Conservation (phyloP, 1,284 basidiomycete genomes). For the Trichosporon inkin region DNA sequence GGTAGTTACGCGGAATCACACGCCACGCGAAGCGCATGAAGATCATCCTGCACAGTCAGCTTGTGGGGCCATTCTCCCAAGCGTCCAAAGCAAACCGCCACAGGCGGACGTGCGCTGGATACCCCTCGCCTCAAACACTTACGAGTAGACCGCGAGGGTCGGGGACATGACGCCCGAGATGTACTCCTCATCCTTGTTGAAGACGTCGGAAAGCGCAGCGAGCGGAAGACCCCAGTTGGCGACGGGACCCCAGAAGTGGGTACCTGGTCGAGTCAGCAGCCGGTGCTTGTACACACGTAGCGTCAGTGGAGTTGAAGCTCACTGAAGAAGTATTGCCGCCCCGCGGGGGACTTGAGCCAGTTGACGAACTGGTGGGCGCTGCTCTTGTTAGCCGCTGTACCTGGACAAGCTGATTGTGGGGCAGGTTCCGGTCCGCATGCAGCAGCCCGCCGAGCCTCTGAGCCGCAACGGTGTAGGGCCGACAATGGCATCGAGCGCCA, state of each 20-base stretch:
- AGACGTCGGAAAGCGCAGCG: slow-evolving; percentile 81
- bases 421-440: too few species aligned
- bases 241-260: slow-evolving; percentile 94
- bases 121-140: slow-evolving; percentile 49
- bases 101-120: background rate
- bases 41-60: slow-evolving; percentile 64
- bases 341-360: slow-evolving; percentile 83
- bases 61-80: too few species aligned
- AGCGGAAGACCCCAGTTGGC: slow-evolving; percentile 96
- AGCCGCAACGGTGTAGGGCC: too few species aligned
- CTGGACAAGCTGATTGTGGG: background rate
- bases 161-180: slow-evolving; percentile 93
- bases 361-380: slow-evolving; percentile 60
- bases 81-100: too few species aligned
- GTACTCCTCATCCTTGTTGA: slow-evolving; percentile 80
- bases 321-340: slow-evolving; percentile 92
- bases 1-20: slow-evolving; percentile 89
- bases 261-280: slow-evolving; percentile 58
- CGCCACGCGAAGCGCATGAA: slow-evolving; percentile 97
- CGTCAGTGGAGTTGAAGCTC: too few species aligned
- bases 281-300: background rate
- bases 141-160: slow-evolving; percentile 86
- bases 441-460: too few species aligned
- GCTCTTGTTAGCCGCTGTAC: background rate
- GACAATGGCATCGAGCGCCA: too few species aligned